Base-by-base conservation (phyloP, 768 basidiomycete genomes). In the Mycena maculata region DNA sequence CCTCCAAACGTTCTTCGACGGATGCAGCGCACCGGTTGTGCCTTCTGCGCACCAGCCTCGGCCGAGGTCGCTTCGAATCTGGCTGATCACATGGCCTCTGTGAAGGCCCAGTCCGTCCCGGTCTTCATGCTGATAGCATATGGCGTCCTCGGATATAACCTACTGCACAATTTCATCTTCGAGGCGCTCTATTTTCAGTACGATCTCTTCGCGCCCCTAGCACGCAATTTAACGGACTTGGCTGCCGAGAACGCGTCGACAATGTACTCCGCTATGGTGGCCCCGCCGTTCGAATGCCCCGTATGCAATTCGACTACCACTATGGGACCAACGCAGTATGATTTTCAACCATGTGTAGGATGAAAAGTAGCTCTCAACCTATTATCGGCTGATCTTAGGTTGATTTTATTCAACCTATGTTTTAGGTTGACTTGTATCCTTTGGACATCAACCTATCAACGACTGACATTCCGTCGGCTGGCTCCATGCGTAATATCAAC, bases 41-140 rank as follows among this genome's bases (percentile, higher is more conserved):
- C 67, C 47, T 64, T 63, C 30, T 42, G 49, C 38, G 67, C 61
- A 5, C 45, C 62, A 23, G 28, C 61, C 7, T 20, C 62, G 1
- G 41, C 38, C 11, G 31, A 54, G 25, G 47, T 68, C 2, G 2
- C 50, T 25, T 48, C 50, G 3, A 60, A 52, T 33, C 47, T 68
- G 5, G 44, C 45, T 13, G 33, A n/a, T 0, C 57, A 63, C 18
- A 30, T 3, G 27, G 25, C 6, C 16, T 30, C 55, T 1, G 8
- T 63, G 6, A 38, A 36, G 9, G 18, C 13, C 3, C 48, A 61
- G 20, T 62, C 67, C 5, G 15, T 60, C 12, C 67, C 67, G 6
- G 62, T 64, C 25, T 18, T 47, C 8, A 61, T 56, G 0, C 9
- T n/a, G 13, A 23, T 38, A 6, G 58, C 63, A 1, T 56, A 63